Conservation (phyloP, 768 basidiomycete species). For the Chlorophyllum brunneum region DNA sequence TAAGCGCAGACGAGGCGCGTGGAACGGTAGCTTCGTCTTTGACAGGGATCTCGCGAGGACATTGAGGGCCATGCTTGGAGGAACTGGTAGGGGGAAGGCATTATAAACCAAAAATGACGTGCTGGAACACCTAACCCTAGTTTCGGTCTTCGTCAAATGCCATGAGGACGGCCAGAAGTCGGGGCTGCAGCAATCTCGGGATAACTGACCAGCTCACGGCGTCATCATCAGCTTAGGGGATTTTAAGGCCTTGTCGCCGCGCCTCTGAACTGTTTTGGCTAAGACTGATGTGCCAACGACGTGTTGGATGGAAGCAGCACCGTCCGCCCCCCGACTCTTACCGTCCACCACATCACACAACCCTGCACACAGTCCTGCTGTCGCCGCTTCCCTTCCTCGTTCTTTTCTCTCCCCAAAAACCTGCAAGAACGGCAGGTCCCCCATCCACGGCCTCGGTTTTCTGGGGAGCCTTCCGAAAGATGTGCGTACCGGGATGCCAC, state of each 20-base stretch:
- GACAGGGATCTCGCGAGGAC: conserved; percentile 9
- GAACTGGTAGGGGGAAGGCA: no score
- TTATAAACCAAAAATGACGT: conserved; percentile 18
- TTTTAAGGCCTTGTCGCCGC: not conserved
- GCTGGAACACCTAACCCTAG: conserved; percentile 17
- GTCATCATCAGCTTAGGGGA: no score
- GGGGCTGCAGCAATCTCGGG: no score
- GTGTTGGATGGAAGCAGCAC: conserved; percentile 4
- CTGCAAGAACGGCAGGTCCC: conserved; percentile 10
- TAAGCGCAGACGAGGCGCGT: not conserved
- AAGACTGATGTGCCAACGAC: not conserved
- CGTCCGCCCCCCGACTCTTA: conserved; percentile 5
- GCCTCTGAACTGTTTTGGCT: conserved; percentile 1
- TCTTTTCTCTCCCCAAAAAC: conserved; percentile 5
- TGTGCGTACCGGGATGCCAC: conserved; percentile 24
- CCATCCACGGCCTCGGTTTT: conserved; percentile 24
- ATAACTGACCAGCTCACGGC: no score
- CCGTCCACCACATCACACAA: conserved; percentile 1
- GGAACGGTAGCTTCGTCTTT: not conserved
- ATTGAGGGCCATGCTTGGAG: conserved; percentile 17
- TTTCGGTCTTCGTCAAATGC: no score
- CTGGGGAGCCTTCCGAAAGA: conserved; percentile 28
- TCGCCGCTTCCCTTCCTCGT: conserved; percentile 3
- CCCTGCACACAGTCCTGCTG: conserved; percentile 1
- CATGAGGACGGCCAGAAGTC: no score